These are phyloP conservation scores for Santalum album DNA, from an alignment of 164 flowering plant species.

Conservation along the genomic window DNA sequence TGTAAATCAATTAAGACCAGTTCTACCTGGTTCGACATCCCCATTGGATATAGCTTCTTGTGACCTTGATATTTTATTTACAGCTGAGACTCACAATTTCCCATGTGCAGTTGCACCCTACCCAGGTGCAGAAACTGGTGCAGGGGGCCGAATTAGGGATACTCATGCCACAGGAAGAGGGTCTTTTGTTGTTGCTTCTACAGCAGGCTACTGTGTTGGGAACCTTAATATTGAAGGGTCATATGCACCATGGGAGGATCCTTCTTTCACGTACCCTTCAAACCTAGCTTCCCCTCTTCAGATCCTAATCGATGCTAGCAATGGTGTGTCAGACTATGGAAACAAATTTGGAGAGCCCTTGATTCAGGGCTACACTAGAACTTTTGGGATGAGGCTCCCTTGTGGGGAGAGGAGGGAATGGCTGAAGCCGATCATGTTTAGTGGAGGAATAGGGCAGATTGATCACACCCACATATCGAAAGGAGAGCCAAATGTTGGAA, in stretches of 20 bases:
- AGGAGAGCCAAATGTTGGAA: slow-evolving; percentile 88
- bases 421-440: slow-evolving; percentile 96
- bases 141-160: slow-evolving; percentile 94
- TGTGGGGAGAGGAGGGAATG: slow-evolving; percentile 87
- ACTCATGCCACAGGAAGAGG: slow-evolving; percentile 97
- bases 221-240: slow-evolving; percentile 80
- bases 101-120: slow-evolving; percentile 98
- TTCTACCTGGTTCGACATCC: slow-evolving; percentile 56
- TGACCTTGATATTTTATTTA: slow-evolving; percentile 77
- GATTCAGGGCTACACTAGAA: slow-evolving; percentile 87
- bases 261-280: slow-evolving; percentile 64
- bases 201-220: slow-evolving; percentile 94
- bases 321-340: slow-evolving; percentile 96
- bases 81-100: slow-evolving; percentile 98
- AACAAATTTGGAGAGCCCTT: slow-evolving; percentile 98
- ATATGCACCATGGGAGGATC: slow-evolving; percentile 94
- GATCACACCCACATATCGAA: slow-evolving; percentile 76
- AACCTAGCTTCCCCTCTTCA: slow-evolving; percentile 84
- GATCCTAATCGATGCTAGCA: slow-evolving; percentile 87
- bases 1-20: slow-evolving; percentile 57
- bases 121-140: slow-evolving; percentile 97
- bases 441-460: slow-evolving; percentile 92
- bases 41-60: slow-evolving; percentile 27
- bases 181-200: slow-evolving; percentile 77
- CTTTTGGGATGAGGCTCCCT: slow-evolving; percentile 93